phyloP scores from a whole-genome alignment of 2,329 filamentous ascomycete genomes.

The Chaetomiaceae sp. region DNA sequence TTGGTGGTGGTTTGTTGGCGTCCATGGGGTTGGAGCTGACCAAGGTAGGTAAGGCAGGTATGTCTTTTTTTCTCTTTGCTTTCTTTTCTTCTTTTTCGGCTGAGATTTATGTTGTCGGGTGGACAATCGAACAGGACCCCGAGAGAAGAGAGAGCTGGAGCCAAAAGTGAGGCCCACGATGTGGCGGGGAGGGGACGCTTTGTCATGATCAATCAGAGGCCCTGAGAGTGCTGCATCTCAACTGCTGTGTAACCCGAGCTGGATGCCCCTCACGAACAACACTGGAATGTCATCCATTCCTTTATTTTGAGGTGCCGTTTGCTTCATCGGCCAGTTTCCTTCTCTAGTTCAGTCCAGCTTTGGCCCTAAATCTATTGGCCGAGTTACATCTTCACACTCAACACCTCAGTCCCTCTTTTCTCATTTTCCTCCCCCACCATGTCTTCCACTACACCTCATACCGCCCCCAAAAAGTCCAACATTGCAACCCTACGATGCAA shows the following conservation, averaged over 20 bases:
- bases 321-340: too few relatives aligned
- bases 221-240: background rate
- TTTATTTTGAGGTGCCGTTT: too few relatives aligned
- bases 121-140: too few relatives aligned
- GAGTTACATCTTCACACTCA: too few relatives aligned
- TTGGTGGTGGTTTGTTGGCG: background rate
- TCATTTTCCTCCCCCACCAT: background rate
- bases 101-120: too few relatives aligned
- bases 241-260: background rate
- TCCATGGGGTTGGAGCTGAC: too few relatives aligned
- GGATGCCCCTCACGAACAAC: background rate
- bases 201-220: background rate
- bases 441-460: background rate
- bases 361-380: too few relatives aligned
- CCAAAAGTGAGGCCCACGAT: slow-evolving; percentile 5
- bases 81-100: background rate
- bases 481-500: slow-evolving; percentile 16
- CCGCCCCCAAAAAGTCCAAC: background rate
- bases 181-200: background rate
- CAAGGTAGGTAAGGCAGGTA: too few relatives aligned
- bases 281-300: too few relatives aligned
- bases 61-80: background rate
- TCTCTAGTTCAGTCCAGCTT: too few relatives aligned
- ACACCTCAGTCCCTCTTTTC: too few relatives aligned
- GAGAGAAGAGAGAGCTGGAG: too few relatives aligned